These are phyloP conservation scores for Aquilaria sinensis DNA, from an alignment of 345 rosid species.

Conservation along the genomic window DNA sequence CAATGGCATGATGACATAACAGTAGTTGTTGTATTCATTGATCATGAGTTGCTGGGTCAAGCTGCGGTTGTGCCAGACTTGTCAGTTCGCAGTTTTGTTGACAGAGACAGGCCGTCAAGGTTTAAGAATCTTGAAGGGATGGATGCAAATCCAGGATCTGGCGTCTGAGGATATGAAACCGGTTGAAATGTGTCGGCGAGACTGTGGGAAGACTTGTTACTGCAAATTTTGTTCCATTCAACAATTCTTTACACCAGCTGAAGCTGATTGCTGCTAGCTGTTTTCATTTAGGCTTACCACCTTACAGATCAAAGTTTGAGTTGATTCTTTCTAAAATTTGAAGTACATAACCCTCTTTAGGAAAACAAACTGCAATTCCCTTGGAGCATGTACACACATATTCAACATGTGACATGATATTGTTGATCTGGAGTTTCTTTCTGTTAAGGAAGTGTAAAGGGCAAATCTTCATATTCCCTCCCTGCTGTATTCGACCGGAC, in stretches of 20 bases:
- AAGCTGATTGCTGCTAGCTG: constrained; percentile 1
- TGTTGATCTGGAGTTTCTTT: no score
- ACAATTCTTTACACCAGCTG: background rate
- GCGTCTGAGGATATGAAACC: constrained; percentile 7
- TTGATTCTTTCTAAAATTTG: background rate
- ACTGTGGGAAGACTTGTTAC: background rate
- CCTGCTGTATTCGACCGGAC: no score
- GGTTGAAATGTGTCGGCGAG: constrained; percentile 9
- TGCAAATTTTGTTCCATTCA: constrained; percentile 6
- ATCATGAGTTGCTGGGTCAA: constrained; percentile 42
- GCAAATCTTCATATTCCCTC: no score
- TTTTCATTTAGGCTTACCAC: background rate
- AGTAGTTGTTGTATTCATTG: constrained; percentile 76
- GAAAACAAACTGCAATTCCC: no score
- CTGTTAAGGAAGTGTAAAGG: no score
- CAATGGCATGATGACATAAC: constrained; percentile 83
- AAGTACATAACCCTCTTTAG: no score
- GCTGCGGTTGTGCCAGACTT: constrained; percentile 43
- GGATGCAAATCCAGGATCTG: constrained; percentile 24
- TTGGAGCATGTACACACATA: no score
- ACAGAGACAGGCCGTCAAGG: constrained; percentile 63
- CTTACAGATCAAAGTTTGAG: background rate
- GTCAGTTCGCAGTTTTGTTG: constrained; percentile 58
- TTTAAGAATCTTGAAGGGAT: constrained; percentile 42
- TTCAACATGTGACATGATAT: no score